Percentiles rank a stretch among this genome's conserved stretches.
phyloP scores from a whole-genome alignment of 192 early-diverging fungal genomes.

The Lobosporangium transversale region DNA sequence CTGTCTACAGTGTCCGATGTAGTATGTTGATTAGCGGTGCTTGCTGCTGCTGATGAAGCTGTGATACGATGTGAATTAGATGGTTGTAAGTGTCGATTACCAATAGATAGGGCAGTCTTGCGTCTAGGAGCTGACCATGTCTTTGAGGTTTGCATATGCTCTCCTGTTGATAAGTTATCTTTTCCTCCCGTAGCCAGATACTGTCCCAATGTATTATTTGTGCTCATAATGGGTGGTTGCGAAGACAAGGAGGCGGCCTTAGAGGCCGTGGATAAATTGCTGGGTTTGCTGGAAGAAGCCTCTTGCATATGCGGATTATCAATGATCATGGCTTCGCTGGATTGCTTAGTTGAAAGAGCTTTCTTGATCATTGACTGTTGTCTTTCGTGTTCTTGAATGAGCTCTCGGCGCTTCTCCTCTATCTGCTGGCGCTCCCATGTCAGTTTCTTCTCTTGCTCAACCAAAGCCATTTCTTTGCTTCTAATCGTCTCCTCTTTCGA shows the following conservation, averaged over 20 bases:
- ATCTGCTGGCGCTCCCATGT: slow-evolving; percentile 18
- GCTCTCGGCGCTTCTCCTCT: slow-evolving; percentile 15
- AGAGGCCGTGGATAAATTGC: background rate
- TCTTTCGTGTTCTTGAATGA: slow-evolving; percentile 10
- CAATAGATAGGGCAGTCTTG: slow-evolving; percentile 26
- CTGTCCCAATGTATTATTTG: background rate
- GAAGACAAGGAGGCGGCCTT: background rate
- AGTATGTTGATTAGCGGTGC: background rate
- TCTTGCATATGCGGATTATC: slow-evolving; percentile 10
- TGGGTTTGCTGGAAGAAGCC: background rate
- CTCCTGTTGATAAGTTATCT: background rate
- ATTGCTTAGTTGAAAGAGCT: background rate
- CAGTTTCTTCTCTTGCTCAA: slow-evolving; percentile 11
- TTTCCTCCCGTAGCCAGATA: background rate
- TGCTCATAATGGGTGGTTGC: background rate
- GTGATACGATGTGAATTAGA: slow-evolving; percentile 2
- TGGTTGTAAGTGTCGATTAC: slow-evolving; percentile 29
- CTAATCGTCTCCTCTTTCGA: slow-evolving; percentile 19
- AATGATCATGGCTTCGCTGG: slow-evolving; percentile 7
- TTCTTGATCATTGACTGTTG: slow-evolving; percentile 1
- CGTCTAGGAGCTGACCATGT: slow-evolving; percentile 21
- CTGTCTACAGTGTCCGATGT: background rate
- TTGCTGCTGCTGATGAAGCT: background rate
- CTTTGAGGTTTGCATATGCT: background rate
- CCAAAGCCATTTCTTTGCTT: background rate